Evolutionary conservation across 805 yeast genomes (phyloP).

Genomic region (Saturnispora gosingensis): DNA sequence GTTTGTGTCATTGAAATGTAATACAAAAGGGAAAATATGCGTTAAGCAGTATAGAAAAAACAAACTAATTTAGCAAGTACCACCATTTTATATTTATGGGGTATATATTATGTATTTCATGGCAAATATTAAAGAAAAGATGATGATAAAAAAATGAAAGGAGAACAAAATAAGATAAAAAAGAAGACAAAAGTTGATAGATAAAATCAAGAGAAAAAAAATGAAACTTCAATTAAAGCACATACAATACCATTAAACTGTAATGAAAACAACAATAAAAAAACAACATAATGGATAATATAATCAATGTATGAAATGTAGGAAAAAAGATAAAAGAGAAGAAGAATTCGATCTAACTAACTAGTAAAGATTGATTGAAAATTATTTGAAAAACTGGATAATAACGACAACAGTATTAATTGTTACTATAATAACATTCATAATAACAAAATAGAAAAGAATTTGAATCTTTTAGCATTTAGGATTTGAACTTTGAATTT

Average conservation of each 20-base stretch:
- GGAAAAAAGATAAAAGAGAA: neutral
- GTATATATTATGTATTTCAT: neutral
- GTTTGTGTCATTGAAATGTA: neutral
- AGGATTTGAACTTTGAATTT: neutral
- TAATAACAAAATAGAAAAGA: neutral
- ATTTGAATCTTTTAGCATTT: neutral
- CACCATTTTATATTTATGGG: neutral
- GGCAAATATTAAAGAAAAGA: neutral
- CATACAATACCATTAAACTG: neutral
- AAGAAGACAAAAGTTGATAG: neutral
- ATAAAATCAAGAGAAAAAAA: neutral
- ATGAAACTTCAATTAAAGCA: neutral
- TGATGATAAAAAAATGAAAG: neutral
- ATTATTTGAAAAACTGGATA: neutral
- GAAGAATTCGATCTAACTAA: conserved; percentile 2
- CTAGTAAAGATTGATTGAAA: conserved; percentile 4
- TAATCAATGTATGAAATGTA: neutral
- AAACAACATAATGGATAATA: neutral
- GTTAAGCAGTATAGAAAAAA: neutral
- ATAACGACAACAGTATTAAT: neutral
- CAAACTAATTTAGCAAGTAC: neutral
- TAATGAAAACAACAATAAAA: neutral
- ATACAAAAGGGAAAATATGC: neutral
- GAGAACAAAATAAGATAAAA: neutral
- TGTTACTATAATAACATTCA: neutral